Percentiles rank a stretch among this genome's conserved stretches.
phyloP scores from a whole-genome alignment of 257 asterid genomes.

The Nicotiana noctiflora region DNA sequence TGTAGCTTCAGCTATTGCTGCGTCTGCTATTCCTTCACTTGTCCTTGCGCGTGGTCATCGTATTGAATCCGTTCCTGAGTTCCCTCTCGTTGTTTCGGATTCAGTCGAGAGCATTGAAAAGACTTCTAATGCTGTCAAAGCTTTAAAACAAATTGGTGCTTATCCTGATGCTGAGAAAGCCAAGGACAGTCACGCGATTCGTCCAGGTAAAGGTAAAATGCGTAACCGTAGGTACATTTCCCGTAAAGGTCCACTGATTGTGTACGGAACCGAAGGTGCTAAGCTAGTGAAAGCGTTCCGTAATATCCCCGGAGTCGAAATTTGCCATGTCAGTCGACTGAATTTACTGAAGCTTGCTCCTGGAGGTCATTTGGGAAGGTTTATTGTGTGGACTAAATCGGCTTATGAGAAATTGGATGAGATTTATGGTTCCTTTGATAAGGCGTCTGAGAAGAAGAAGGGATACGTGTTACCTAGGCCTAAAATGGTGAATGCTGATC shows the following conservation, averaged over 20 bases:
- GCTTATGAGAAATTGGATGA: slow-evolving; percentile 76
- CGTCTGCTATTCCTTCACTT: slow-evolving; percentile 62
- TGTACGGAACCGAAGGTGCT: slow-evolving; percentile 75
- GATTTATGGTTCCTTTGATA: slow-evolving; percentile 62
- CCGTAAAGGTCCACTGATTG: slow-evolving; percentile 70
- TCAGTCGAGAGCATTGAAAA: slow-evolving; percentile 64
- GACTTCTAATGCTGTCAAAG: slow-evolving; percentile 55
- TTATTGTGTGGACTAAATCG: slow-evolving; percentile 67
- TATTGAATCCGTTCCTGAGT: slow-evolving; percentile 60
- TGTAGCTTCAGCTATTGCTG: slow-evolving; percentile 68
- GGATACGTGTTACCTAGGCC: slow-evolving; percentile 65
- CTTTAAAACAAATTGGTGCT: slow-evolving; percentile 67
- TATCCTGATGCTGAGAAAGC: slow-evolving; percentile 70
- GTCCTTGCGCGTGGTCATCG: slow-evolving; percentile 78
- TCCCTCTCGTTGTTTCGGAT: slow-evolving; percentile 66
- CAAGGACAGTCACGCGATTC: slow-evolving; percentile 53
- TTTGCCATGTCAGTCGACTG: slow-evolving; percentile 60
- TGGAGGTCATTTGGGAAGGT: slow-evolving; percentile 77
- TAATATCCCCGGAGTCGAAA: slow-evolving; percentile 66
- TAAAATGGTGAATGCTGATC: slow-evolving; percentile 78
- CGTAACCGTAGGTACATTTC: slow-evolving; percentile 65
- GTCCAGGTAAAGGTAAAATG: slow-evolving; percentile 81
- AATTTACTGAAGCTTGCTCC: slow-evolving; percentile 71
- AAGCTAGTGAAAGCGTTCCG: slow-evolving; percentile 76
- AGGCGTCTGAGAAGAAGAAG: slow-evolving; percentile 60